A percentile compares a stretch with the other conserved stretches of the same genome.
Evolutionary conservation across 2,329 filamentous ascomycete species (phyloP).

Genomic region (Fusarium fracticaudum): DNA sequence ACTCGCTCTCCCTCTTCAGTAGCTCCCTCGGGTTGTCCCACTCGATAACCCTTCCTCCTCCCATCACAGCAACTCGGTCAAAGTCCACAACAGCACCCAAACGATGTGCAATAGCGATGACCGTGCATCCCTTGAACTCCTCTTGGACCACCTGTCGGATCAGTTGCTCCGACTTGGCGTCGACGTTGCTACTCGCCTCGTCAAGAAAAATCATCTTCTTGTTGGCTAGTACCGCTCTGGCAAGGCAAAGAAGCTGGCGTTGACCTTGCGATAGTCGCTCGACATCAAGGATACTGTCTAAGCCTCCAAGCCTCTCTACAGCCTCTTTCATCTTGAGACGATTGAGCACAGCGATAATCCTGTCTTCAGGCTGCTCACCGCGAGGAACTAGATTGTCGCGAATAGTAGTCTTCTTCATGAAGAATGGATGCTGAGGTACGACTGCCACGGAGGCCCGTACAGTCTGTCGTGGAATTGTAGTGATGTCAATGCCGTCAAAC

Average conservation of each 20-base stretch:
- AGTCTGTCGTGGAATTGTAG: constrained; percentile 31
- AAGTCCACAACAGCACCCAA: constrained; percentile 10
- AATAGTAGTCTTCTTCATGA: constrained; percentile 56
- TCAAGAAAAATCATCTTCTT: constrained; percentile 52
- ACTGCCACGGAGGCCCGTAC: constrained; percentile 50
- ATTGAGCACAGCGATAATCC: constrained; percentile 52
- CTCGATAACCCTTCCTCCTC: constrained; percentile 12
- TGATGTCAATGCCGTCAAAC: constrained; percentile 55
- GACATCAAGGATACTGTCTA: constrained; percentile 48
- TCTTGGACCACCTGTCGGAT: constrained; percentile 47
- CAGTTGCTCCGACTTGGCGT: constrained; percentile 46
- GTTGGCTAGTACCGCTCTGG: constrained; percentile 48
- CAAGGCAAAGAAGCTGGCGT: constrained; percentile 55
- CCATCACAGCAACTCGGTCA: constrained; percentile 21
- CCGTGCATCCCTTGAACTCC: constrained; percentile 57
- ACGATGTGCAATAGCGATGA: constrained; percentile 56
- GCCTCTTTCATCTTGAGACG: neutral
- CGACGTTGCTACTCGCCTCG: constrained; percentile 51
- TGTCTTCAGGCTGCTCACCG: constrained; percentile 7
- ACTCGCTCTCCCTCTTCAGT: constrained; percentile 14
- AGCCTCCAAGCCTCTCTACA: constrained; percentile 48
- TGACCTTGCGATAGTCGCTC: constrained; percentile 54
- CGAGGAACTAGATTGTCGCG: constrained; percentile 60
- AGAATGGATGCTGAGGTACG: constrained; percentile 62
- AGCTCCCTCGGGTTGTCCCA: constrained; percentile 19